Conservation (phyloP, 495 filamentous ascomycete genomes). For the Penicillium subrubescens region DNA sequence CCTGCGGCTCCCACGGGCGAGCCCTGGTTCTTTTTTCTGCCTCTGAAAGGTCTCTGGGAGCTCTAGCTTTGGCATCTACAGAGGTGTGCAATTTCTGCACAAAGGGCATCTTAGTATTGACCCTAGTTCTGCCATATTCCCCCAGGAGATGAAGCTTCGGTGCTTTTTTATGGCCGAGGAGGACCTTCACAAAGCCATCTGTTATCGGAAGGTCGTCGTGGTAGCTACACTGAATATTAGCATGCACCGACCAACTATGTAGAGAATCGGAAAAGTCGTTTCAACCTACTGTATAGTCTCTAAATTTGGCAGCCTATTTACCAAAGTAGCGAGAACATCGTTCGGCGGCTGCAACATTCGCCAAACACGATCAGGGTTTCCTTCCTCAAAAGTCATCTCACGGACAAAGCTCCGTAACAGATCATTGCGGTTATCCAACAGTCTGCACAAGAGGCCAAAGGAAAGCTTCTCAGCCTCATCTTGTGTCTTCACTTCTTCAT, state of each 20-base stretch:
- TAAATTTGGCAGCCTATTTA: conserved; percentile 7
- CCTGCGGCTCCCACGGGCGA: neutral
- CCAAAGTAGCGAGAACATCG: neutral
- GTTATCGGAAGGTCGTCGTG: neutral
- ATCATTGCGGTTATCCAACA: neutral
- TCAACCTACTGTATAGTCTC: neutral
- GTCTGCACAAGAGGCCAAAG: neutral
- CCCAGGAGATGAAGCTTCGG: conserved; percentile 4
- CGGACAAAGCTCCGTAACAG: neutral
- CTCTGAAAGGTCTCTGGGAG: neutral
- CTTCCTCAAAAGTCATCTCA: neutral
- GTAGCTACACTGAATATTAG: neutral
- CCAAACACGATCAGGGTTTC: neutral
- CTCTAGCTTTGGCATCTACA: neutral
- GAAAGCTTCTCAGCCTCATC: neutral
- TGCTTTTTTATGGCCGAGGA: neutral
- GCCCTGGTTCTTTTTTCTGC: neutral
- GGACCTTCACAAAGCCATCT: neutral
- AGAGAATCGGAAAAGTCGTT: neutral
- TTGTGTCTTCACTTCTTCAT: neutral
- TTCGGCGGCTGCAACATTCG: neutral
- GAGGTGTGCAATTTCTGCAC: neutral
- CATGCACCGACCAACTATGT: neutral
- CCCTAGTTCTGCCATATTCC: neutral
- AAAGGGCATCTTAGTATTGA: neutral